Conservation (phyloP, 352 stramenopile species). For the Pythium aquatile region DNA sequence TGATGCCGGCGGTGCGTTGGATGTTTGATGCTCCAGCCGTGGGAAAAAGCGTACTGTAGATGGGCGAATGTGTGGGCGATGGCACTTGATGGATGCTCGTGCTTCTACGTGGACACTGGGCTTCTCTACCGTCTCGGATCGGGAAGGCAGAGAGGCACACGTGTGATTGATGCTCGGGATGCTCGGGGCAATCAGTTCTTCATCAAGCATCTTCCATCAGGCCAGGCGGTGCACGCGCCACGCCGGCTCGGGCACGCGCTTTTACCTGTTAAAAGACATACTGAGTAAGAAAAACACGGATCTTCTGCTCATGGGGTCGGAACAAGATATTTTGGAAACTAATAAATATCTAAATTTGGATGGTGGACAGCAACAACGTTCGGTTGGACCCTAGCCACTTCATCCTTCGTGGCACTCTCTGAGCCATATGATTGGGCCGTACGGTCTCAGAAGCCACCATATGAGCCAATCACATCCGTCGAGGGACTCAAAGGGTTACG, state of each 20-base stretch:
- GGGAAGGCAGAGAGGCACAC: not conserved
- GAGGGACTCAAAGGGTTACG: not conserved
- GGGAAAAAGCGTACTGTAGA: not conserved
- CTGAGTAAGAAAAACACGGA: not conserved
- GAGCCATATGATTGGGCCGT: constrained; percentile 1
- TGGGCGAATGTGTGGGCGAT: not conserved
- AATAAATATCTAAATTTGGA: constrained; percentile 23
- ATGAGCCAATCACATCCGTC: not conserved
- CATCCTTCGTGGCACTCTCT: not conserved
- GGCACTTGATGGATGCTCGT: constrained; percentile 6
- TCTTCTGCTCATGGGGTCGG: no score
- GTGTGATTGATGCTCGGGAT: not conserved
- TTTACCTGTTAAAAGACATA: constrained; percentile 13
- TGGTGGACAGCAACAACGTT: not conserved
- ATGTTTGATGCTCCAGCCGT: not conserved
- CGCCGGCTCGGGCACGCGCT: constrained; percentile 10
- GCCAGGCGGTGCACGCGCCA: constrained; percentile 12
- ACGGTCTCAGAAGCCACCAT: not conserved
- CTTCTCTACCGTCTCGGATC: constrained; percentile 3
- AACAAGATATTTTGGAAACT: not conserved
- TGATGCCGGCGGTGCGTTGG: constrained; percentile 3
- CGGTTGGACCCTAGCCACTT: constrained; percentile 1
- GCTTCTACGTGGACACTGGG: not conserved
- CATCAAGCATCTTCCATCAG: constrained; percentile 17
- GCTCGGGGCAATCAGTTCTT: constrained; percentile 7